Evolutionary conservation across 148 eudicot genomes (phyloP).

Genomic region (Cornus florida): DNA sequence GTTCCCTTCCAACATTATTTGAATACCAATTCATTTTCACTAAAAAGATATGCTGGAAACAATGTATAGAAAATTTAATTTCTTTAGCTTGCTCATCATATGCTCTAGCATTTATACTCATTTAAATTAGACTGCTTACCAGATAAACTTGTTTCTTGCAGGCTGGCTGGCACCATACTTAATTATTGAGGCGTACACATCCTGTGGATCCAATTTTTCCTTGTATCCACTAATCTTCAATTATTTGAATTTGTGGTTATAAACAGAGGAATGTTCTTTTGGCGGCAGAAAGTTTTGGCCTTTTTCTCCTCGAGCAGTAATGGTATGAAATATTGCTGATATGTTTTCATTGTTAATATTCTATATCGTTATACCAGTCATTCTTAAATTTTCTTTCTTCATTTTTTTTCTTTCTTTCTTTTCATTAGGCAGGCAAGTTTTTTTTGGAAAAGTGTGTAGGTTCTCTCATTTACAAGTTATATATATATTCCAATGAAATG

Average conservation of each 20-base stretch:
- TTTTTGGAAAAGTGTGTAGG: not conserved
- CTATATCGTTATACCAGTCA: not conserved
- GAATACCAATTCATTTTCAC: too few relatives aligned
- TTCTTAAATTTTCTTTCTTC: too few relatives aligned
- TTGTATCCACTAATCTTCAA: not conserved
- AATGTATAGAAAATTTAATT: too few relatives aligned
- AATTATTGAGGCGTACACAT: not conserved
- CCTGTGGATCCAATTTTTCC: not conserved
- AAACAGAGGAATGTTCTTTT: not conserved
- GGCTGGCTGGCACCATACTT: not conserved
- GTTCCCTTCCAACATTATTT: too few relatives aligned
- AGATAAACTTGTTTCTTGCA: not conserved
- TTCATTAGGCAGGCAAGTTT: not conserved
- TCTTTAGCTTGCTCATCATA: too few relatives aligned
- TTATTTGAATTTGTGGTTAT: not conserved
- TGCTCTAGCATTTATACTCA: not conserved
- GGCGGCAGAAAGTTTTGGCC: not conserved
- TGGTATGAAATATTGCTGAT: too few relatives aligned
- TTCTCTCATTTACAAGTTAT: too few relatives aligned
- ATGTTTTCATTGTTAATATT: too few relatives aligned
- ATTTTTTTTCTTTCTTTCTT: too few relatives aligned
- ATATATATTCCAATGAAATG: too few relatives aligned
- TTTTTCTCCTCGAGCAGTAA: not conserved
- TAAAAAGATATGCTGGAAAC: too few relatives aligned
- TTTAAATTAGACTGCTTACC: not conserved